Conservation (phyloP, 2,329 filamentous ascomycete genomes). For the Aspergillus puulaauensis region DNA sequence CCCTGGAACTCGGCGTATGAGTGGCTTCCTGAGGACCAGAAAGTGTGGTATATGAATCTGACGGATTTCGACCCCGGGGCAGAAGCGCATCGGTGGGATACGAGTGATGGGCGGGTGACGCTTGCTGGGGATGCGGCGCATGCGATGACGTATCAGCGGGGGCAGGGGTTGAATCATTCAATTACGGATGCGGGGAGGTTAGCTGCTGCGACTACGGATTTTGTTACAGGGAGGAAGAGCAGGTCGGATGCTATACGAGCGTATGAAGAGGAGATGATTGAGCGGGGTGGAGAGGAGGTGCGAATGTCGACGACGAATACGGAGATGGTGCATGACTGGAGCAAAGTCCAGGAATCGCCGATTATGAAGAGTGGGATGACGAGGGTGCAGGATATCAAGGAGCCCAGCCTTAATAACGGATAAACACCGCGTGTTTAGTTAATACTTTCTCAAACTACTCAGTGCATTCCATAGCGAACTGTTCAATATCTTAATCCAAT, state of each 20-base stretch:
- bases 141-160: slow-evolving; percentile 59
- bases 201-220: slow-evolving; percentile 13
- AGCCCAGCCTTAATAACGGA: too few species aligned
- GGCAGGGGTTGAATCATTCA: slow-evolving; percentile 56
- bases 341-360: slow-evolving; percentile 22
- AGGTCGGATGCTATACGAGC: slow-evolving; percentile 19
- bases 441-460: too few species aligned
- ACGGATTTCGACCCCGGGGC: slow-evolving; percentile 18
- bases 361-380: slow-evolving; percentile 17
- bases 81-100: slow-evolving; percentile 18
- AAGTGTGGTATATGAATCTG: slow-evolving; percentile 19
- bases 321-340: slow-evolving; percentile 47
- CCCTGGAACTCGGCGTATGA: slow-evolving; percentile 42
- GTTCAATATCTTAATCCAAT: not conserved
- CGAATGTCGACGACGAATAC: slow-evolving; percentile 45
- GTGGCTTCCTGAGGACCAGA: slow-evolving; percentile 20
- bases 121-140: slow-evolving; percentile 63
- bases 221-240: slow-evolving; percentile 9
- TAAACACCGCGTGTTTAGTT: too few species aligned
- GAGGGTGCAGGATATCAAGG: not conserved
- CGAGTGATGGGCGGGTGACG: slow-evolving; percentile 35
- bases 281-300: slow-evolving; percentile 47
- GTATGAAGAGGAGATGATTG: slow-evolving; percentile 39
- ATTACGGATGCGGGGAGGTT: slow-evolving; percentile 37
- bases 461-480: not conserved